These are phyloP conservation scores for Dysphania ambrosioides DNA, from an alignment of 148 eudicot species.

Conservation along the genomic window DNA sequence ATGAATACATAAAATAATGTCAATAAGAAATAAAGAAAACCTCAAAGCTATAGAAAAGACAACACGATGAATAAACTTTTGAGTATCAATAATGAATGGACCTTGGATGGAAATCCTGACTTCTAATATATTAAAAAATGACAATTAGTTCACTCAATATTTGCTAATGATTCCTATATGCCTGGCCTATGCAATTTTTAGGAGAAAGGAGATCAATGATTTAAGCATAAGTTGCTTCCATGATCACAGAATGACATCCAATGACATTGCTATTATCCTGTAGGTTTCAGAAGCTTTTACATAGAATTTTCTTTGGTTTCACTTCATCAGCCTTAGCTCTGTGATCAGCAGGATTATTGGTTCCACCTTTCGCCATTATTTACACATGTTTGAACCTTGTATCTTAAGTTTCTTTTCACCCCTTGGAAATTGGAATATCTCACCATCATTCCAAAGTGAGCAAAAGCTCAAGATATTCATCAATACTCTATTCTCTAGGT, in stretches of 20 bases:
- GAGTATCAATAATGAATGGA: background rate
- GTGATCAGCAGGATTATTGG: background rate
- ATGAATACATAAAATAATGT: background rate
- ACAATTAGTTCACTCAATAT: background rate
- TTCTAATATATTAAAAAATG: background rate
- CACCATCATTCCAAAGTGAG: background rate
- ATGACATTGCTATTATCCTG: background rate
- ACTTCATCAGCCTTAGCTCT: background rate
- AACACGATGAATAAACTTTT: constrained; percentile 8
- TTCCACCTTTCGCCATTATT: background rate
- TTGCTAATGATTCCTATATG: background rate
- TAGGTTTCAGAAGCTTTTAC: background rate
- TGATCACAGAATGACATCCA: background rate
- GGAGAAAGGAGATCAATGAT: background rate
- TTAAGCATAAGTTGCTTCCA: background rate
- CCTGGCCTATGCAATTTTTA: background rate
- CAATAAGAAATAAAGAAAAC: background rate
- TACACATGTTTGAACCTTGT: background rate
- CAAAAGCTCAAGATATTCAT: background rate
- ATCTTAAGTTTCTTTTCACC: background rate
- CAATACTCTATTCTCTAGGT: background rate
- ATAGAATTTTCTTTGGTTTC: background rate
- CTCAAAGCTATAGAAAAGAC: background rate
- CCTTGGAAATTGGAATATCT: background rate
- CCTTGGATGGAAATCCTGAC: background rate